Base-by-base conservation (phyloP, 1,139 yeast species). In the Insectozyma bohioensis region DNA sequence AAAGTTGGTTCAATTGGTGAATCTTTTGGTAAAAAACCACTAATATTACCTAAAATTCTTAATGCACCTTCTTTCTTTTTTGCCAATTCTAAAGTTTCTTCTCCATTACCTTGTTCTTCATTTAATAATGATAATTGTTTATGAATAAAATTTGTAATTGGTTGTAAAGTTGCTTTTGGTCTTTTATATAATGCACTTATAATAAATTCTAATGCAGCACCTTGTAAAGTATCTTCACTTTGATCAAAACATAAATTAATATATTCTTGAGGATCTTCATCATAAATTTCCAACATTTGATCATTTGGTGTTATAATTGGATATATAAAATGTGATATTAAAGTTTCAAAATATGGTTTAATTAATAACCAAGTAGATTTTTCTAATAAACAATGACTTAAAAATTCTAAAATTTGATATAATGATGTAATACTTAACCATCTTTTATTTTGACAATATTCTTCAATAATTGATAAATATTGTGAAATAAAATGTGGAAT, bases 211-310 rank as follows among this genome's bases (percentile, higher is more conserved):
- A 78, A 61, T 1, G 87, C 83, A 2, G 88, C 86, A 31, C 73
- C 61, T 52, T 82, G 87, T n/a, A 87, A 83, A 10, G 80, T 68
- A 39, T 71, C 65, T 35, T 78, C 83, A 54, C 75, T 75, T 21
- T 76, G 62, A 52, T 87, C 95, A 50, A 87, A 71, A 38, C 80
- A 78, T 46, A 83, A 72, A 56, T 85, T 90, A 42, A 92, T 85
- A 54, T 88, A 92, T 56, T 90, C 97, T 37, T 78, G 85, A 5
- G 97, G 97, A 51, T 92, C 97, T 41, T 75, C 78, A 42, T 88
- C 95, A 61, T 85, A 90, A 21, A 78, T 61, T 43, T 86, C 95
- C 40, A 88, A 63, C 16, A 77, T 78, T 9, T 73, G 76, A 39
- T 84, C 85, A 13, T 75, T 70, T 8, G 95, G 90, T 42, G 85